Conservation (phyloP, 306 rosid species). For the Potentilla sterilis region DNA sequence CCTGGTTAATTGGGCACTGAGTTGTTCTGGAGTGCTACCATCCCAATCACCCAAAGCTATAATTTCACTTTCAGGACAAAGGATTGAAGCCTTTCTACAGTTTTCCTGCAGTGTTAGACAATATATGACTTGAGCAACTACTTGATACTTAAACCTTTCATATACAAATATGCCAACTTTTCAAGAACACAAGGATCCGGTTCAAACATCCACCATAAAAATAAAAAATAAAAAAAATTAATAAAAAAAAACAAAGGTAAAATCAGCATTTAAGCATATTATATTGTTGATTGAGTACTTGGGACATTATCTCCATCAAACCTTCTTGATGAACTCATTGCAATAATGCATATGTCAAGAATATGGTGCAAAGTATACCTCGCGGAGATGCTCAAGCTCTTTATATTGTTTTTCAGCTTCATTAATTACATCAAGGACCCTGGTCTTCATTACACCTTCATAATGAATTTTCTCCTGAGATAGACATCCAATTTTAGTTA, state of each 20-base stretch:
- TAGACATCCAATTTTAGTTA: constrained; percentile 2
- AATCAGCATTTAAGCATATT: not conserved
- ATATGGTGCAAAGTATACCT: constrained; percentile 43
- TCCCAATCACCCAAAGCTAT: constrained; percentile 57
- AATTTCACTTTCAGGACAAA: constrained; percentile 68
- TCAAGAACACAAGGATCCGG: not conserved
- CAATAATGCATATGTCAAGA: not conserved
- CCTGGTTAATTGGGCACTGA: constrained; percentile 60
- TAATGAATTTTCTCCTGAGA: constrained; percentile 66
- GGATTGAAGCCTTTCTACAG: constrained; percentile 64
- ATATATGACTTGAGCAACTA: constrained; percentile 23
- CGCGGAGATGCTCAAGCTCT: constrained; percentile 44
- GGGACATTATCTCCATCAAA: not conserved
- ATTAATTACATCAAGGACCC: constrained; percentile 48
- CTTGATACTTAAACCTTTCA: constrained; percentile 3
- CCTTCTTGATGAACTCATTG: not conserved
- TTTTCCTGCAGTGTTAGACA: constrained; percentile 58
- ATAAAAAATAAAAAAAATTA: too few species aligned
- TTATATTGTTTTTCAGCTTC: constrained; percentile 51
- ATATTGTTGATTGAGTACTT: not conserved
- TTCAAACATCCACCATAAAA: not conserved
- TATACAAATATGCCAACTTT: not conserved
- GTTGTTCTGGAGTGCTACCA: constrained; percentile 72
- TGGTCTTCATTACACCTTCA: constrained; percentile 62
- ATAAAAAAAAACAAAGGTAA: not conserved